Conservation (phyloP, 331 rosid species). For the Arachis monticola region DNA sequence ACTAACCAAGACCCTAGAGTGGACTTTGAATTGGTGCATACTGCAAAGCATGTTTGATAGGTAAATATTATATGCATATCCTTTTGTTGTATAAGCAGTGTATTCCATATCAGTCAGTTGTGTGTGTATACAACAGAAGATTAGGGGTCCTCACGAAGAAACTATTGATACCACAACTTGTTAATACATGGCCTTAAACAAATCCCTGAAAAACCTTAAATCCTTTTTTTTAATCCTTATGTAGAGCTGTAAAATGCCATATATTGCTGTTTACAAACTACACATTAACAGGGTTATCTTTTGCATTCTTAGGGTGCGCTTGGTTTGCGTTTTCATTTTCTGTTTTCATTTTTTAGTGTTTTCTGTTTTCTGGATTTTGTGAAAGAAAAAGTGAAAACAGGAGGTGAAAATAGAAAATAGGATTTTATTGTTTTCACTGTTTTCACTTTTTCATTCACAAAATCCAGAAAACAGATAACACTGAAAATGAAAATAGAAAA, state of each 20-base stretch:
- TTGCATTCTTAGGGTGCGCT: too few relatives aligned
- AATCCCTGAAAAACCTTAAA: background rate
- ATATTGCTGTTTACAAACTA: background rate
- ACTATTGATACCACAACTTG: background rate
- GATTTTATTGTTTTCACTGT: too few relatives aligned
- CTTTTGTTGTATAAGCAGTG: conserved; percentile 14
- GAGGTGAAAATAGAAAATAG: too few relatives aligned
- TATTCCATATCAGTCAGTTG: background rate
- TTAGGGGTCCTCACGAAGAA: background rate
- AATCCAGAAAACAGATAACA: too few relatives aligned
- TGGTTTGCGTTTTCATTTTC: too few relatives aligned
- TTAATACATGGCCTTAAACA: background rate
- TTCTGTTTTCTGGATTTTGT: too few relatives aligned
- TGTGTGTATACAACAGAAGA: background rate
- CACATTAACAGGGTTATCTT: background rate
- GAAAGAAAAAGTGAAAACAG: too few relatives aligned
- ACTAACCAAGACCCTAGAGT: conserved; percentile 87
- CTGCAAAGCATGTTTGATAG: conserved; percentile 98
- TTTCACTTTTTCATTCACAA: too few relatives aligned
- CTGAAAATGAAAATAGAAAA: too few relatives aligned
- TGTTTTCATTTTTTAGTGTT: too few relatives aligned
- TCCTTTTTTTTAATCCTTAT: background rate
- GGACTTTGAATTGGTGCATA: conserved; percentile 99
- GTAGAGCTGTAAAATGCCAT: background rate
- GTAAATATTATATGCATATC: conserved; percentile 44